These are phyloP conservation scores for Apiospora saccharicola DNA, from an alignment of 2,329 filamentous ascomycete species.

Conservation along the genomic window DNA sequence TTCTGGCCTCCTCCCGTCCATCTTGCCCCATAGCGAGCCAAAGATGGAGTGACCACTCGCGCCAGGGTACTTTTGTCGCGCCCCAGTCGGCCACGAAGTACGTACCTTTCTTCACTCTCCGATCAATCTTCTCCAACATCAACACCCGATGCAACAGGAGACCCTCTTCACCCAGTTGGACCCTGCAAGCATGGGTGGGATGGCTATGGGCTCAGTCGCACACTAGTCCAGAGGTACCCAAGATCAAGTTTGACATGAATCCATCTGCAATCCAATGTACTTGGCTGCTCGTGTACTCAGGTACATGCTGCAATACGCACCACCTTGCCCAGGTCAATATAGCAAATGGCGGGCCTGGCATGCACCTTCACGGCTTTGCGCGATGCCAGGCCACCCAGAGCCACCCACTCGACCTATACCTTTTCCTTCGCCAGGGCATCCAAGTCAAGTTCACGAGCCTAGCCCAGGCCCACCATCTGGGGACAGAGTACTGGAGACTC, in stretches of 20 bases:
- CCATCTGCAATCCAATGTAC: background rate
- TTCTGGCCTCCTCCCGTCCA: slow-evolving; percentile 19
- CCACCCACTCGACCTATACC: slow-evolving; percentile 9
- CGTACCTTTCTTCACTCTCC: background rate
- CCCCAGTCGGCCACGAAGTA: background rate
- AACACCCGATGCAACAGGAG: background rate
- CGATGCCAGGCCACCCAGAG: slow-evolving; percentile 22
- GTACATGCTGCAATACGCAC: background rate
- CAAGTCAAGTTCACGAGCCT: slow-evolving; percentile 19
- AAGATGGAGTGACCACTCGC: slow-evolving; percentile 4
- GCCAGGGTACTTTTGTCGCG: slow-evolving; percentile 18
- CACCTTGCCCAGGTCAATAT: background rate
- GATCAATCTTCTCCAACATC: slow-evolving; percentile 8
- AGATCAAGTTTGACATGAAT: slow-evolving; percentile 2
- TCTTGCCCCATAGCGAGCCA: background rate
- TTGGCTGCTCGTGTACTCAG: slow-evolving; percentile 6
- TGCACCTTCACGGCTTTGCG: slow-evolving; percentile 17
- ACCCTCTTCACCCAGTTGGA: slow-evolving; percentile 8
- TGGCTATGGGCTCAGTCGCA: background rate
- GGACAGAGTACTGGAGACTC: slow-evolving; percentile 4
- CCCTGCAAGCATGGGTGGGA: slow-evolving; percentile 13
- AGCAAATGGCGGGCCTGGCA: background rate
- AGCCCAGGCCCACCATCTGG: slow-evolving; percentile 2
- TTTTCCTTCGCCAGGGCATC: slow-evolving; percentile 21
- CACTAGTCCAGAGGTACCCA: background rate